Conservation (phyloP, 371 early-diverging fungal species). For the Mortierella sp. region DNA sequence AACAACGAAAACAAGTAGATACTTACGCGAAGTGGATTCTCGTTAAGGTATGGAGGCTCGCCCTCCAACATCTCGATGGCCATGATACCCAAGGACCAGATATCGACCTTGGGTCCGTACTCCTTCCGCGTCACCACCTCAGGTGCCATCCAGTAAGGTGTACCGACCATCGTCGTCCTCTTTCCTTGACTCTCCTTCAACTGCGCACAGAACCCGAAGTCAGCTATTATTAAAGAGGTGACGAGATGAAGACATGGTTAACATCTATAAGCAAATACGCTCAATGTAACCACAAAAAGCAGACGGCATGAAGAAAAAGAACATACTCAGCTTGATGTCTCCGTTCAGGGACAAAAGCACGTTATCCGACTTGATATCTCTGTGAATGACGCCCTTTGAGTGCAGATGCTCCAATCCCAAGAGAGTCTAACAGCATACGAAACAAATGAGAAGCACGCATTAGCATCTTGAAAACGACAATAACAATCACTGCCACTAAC, state of each 20-base stretch:
- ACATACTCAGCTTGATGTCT: slow-evolving; percentile 91
- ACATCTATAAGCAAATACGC: background rate
- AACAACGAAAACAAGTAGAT: background rate
- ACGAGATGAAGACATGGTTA: background rate
- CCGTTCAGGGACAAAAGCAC: slow-evolving; percentile 89
- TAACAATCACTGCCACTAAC: background rate
- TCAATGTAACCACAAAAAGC: background rate
- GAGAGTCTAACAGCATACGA: slow-evolving; percentile 66
- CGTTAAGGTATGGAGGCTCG: slow-evolving; percentile 96
- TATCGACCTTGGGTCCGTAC: slow-evolving; percentile 95
- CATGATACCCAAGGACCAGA: slow-evolving; percentile 98
- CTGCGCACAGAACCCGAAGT: slow-evolving; percentile 97
- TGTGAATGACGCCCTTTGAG: slow-evolving; percentile 94
- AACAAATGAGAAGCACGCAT: background rate
- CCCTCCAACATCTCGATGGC: slow-evolving; percentile 95
- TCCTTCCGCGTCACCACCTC: slow-evolving; percentile 95
- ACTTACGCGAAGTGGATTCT: slow-evolving; percentile 82
- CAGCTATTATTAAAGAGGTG: slow-evolving; percentile 64
- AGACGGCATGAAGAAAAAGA: slow-evolving; percentile 14
- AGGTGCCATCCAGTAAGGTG: slow-evolving; percentile 98
- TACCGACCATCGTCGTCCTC: slow-evolving; percentile 94
- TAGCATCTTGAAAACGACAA: background rate
- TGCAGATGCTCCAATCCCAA: slow-evolving; percentile 95
- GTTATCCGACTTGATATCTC: slow-evolving; percentile 99
- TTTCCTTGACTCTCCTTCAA: slow-evolving; percentile 83